Evolutionary conservation across 345 rosid species (phyloP).

Genomic region (Cardamine occulta): DNA sequence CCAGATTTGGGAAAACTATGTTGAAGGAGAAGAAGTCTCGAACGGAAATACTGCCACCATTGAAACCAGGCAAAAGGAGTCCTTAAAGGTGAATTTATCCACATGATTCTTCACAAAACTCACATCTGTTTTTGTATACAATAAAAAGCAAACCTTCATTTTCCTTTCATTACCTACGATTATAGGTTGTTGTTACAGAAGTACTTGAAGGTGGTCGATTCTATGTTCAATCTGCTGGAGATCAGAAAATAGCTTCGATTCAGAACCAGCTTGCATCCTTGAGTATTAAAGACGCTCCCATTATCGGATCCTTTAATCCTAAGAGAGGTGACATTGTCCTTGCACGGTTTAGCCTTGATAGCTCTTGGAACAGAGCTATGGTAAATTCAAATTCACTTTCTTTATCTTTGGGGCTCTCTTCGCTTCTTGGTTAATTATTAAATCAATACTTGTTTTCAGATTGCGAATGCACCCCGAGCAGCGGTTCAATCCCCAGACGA

Average conservation of each 20-base stretch:
- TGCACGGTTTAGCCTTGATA: constrained; percentile 93
- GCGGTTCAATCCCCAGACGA: constrained; percentile 69
- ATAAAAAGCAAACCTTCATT: neutral
- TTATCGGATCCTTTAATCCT: constrained; percentile 83
- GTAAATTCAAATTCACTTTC: constrained; percentile 49
- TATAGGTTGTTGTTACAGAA: constrained; percentile 90
- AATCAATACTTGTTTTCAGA: constrained; percentile 46
- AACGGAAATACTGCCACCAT: constrained; percentile 57
- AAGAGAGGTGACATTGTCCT: constrained; percentile 89
- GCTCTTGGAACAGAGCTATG: constrained; percentile 98
- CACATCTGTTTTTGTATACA: neutral
- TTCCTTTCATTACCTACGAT: constrained; percentile 24
- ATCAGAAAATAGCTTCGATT: constrained; percentile 72
- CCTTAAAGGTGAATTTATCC: constrained; percentile 58
- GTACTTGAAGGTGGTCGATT: constrained; percentile 88
- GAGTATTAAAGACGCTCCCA: constrained; percentile 75
- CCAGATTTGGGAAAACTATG: constrained; percentile 97
- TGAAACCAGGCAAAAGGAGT: constrained; percentile 91
- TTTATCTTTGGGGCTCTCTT: neutral
- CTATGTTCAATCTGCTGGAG: constrained; percentile 82
- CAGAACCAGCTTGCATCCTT: constrained; percentile 82
- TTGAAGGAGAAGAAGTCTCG: constrained; percentile 91
- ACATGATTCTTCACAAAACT: constrained; percentile 13
- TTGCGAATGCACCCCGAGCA: constrained; percentile 83
- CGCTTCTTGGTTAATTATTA: neutral